phyloP scores from a whole-genome alignment of 139 green algal species.

The Chlamydomonas incerta region DNA sequence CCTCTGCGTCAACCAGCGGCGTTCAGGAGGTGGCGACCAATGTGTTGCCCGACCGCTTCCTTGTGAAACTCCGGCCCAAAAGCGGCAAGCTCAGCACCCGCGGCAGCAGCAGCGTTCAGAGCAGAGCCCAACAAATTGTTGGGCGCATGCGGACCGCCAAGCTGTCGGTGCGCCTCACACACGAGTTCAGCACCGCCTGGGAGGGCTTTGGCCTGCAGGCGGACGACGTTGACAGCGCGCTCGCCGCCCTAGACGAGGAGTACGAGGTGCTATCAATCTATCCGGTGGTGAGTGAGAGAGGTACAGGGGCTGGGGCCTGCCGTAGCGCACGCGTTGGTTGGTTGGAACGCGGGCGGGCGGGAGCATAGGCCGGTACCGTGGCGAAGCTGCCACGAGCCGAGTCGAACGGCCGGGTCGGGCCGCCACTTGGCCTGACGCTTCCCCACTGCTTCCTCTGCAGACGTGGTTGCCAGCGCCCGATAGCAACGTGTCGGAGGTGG shows the following conservation, averaged over 20 bases:
- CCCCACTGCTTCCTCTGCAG: neutral
- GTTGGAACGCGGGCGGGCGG: too few relatives aligned
- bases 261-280: slow-evolving; percentile 15
- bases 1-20: neutral
- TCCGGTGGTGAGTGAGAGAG: slow-evolving; percentile 16
- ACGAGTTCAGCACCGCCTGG: slow-evolving; percentile 3
- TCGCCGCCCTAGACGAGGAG: neutral
- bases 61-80: slow-evolving; percentile 22
- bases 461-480: neutral
- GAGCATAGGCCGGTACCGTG: too few relatives aligned
- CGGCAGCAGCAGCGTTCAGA: neutral
- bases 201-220: slow-evolving; percentile 30
- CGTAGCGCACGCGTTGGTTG: too few relatives aligned
- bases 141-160: neutral
- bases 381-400: too few relatives aligned
- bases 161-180: neutral
- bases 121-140: neutral
- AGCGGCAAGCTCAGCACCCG: neutral
- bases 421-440: too few relatives aligned
- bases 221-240: neutral
- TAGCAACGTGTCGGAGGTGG: neutral
- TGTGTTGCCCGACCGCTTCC: slow-evolving; percentile 19
- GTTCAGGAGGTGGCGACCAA: too few relatives aligned
- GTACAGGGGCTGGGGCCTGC: too few relatives aligned
- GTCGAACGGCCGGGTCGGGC: too few relatives aligned